These are phyloP conservation scores for Suhomyces sp. DNA, from an alignment of 805 yeast species.

Conservation along the genomic window DNA sequence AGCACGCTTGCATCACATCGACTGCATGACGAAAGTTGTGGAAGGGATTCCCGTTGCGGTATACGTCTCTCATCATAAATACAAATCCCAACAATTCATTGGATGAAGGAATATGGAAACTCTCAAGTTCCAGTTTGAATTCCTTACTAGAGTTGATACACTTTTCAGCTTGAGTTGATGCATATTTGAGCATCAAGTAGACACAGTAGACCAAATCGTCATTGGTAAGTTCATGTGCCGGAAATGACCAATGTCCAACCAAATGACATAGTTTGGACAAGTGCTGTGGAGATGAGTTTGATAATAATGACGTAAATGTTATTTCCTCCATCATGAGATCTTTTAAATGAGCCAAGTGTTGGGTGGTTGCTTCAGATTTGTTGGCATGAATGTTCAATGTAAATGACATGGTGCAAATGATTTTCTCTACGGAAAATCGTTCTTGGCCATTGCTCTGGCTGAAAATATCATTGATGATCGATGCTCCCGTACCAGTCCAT, in stretches of 20 bases:
- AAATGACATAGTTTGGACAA: constrained; percentile 34
- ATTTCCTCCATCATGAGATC: constrained; percentile 25
- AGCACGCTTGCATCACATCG: constrained; percentile 90
- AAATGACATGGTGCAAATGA: constrained; percentile 36
- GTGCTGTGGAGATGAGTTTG: constrained; percentile 21
- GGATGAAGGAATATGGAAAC: constrained; percentile 16
- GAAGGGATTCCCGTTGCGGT: constrained; percentile 82
- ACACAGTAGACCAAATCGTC: constrained; percentile 68
- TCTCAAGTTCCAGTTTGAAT: neutral
- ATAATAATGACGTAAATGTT: constrained; percentile 28
- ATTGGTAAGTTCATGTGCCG: constrained; percentile 59
- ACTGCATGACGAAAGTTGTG: constrained; percentile 96
- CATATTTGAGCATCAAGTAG: constrained; percentile 49
- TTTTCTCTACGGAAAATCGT: constrained; percentile 2
- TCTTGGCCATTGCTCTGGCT: neutral
- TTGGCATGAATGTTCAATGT: constrained; percentile 25
- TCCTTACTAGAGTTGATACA: constrained; percentile 2
- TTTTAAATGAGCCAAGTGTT: constrained; percentile 22
- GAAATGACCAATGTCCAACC: constrained; percentile 65
- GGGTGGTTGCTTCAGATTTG: constrained; percentile 20
- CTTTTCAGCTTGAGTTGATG: constrained; percentile 27
- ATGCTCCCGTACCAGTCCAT: constrained; percentile 40
- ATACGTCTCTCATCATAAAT: constrained; percentile 69
- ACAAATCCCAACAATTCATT: constrained; percentile 58
- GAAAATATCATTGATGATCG: constrained; percentile 18